These are phyloP conservation scores for Kodamaea anthophila DNA, from an alignment of 1,139 yeast genomes.

Conservation along the genomic window DNA sequence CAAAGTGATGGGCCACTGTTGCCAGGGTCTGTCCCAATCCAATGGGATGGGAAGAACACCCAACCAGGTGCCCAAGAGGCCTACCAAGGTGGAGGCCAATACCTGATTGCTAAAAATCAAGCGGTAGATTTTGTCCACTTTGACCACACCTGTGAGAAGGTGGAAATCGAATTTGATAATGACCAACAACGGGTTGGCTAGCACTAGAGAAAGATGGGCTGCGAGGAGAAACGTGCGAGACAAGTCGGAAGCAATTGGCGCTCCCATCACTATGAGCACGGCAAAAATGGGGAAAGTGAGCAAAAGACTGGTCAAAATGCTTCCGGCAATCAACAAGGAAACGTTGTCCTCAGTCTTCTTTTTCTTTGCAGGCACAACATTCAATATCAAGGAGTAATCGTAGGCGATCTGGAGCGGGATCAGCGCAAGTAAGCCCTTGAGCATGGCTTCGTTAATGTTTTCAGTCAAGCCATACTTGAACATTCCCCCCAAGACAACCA, in stretches of 20 bases:
- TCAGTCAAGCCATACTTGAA: constrained; percentile 27
- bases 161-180: constrained; percentile 52
- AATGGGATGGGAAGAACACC: constrained; percentile 92
- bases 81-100: constrained; percentile 39
- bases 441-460: constrained; percentile 21
- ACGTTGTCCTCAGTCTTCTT: constrained; percentile 21
- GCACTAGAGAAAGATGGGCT: constrained; percentile 56
- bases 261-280: constrained; percentile 69
- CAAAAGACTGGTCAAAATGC: constrained; percentile 36
- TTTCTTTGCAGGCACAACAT: constrained; percentile 7
- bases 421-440: constrained; percentile 22
- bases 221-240: constrained; percentile 61
- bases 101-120: constrained; percentile 30
- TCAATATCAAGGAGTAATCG: constrained; percentile 17
- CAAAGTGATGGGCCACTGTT: constrained; percentile 91
- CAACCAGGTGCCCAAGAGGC: constrained; percentile 77
- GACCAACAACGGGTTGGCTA: constrained; percentile 59
- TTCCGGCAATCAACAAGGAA: constrained; percentile 28
- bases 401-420: constrained; percentile 24
- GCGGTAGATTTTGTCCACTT: constrained; percentile 18
- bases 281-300: constrained; percentile 49
- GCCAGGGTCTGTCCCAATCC: constrained; percentile 99
- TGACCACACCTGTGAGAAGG: constrained; percentile 18
- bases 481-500: constrained; percentile 34
- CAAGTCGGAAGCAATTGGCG: constrained; percentile 59